A percentile compares a stretch with the other conserved stretches of the same genome.
Evolutionary conservation across 2,329 filamentous ascomycete genomes (phyloP).

Genomic region (Ophiostoma ips): DNA sequence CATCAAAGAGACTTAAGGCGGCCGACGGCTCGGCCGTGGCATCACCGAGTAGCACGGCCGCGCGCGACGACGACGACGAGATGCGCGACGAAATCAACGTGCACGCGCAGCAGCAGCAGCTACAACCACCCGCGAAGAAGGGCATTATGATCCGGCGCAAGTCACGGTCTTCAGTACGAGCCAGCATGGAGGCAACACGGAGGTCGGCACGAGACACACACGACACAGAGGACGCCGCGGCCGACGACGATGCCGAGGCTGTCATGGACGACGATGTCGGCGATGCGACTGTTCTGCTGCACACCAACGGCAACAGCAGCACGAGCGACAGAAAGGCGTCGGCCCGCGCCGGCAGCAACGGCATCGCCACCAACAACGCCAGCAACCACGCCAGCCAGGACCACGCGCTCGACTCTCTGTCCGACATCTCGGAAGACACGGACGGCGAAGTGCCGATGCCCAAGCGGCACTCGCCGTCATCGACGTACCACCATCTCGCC

Average conservation of each 20-base stretch:
- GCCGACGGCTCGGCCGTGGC: slow-evolving; percentile 31
- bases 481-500: slow-evolving; percentile 31
- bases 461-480: background rate
- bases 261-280: slow-evolving; percentile 1
- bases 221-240: slow-evolving; percentile 14
- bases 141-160: background rate
- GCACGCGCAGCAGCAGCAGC: background rate
- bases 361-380: slow-evolving; percentile 8
- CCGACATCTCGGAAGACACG: slow-evolving; percentile 79
- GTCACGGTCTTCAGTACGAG: slow-evolving; percentile 1
- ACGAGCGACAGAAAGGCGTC: background rate
- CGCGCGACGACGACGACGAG: slow-evolving; percentile 5
- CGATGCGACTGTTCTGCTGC: slow-evolving; percentile 4
- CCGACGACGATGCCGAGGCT: background rate
- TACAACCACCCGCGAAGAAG: background rate
- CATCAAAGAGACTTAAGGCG: slow-evolving; percentile 34
- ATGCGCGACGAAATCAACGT: slow-evolving; percentile 1
- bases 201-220: background rate
- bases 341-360: background rate
- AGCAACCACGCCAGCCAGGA: slow-evolving; percentile 25
- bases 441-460: slow-evolving; percentile 59
- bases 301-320: background rate
- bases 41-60: slow-evolving; percentile 25
- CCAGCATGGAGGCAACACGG: background rate
- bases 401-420: slow-evolving; percentile 39